phyloP scores from a whole-genome alignment of 164 flowering plant genomes.

The Berberis thunbergii region DNA sequence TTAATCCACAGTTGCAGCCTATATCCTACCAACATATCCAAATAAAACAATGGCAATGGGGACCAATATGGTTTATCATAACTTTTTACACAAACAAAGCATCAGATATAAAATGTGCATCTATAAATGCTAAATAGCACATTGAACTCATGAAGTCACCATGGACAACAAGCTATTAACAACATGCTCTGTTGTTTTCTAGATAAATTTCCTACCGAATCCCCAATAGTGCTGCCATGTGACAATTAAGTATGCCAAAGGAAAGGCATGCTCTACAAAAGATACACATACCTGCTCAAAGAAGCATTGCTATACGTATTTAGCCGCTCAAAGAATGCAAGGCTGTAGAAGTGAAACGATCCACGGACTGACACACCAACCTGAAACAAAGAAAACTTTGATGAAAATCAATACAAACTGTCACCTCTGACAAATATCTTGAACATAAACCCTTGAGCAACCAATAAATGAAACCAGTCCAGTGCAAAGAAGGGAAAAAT shows the following conservation, averaged over 20 bases:
- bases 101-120: too few species aligned
- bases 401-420: neutral
- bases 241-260: neutral
- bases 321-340: conserved; percentile 91
- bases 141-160: too few species aligned
- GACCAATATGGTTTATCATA: too few species aligned
- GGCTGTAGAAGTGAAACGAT: conserved; percentile 92
- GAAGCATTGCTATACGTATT: conserved; percentile 89
- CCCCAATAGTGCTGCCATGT: too few species aligned
- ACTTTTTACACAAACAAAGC: too few species aligned
- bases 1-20: too few species aligned
- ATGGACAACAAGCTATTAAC: too few species aligned
- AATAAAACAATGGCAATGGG: too few species aligned
- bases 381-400: conserved; percentile 24
- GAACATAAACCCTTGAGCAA: neutral
- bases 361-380: conserved; percentile 98
- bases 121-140: too few species aligned
- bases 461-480: neutral
- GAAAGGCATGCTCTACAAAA: neutral
- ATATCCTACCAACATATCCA: too few species aligned
- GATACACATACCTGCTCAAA: conserved; percentile 59
- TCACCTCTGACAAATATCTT: neutral
- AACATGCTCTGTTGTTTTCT: too few species aligned
- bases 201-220: too few species aligned
- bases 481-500: conserved; percentile 22